phyloP scores from a whole-genome alignment of 495 filamentous ascomycete genomes.

The Alectoria sarmentosa region DNA sequence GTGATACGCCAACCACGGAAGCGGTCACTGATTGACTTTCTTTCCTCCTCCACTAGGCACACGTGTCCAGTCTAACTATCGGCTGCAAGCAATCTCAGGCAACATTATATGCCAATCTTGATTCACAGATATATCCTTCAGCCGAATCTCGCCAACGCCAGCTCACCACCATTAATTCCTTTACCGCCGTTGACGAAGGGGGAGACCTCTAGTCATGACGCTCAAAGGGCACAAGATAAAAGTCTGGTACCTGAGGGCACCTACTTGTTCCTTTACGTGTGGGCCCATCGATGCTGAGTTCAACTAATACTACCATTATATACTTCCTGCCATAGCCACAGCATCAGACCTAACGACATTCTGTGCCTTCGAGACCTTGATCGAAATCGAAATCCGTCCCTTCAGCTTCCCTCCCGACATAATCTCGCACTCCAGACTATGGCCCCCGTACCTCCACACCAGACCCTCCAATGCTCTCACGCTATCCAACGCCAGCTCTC shows the following conservation, averaged over 20 bases:
- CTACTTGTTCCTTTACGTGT: background rate
- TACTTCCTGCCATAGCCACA: background rate
- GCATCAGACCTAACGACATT: background rate
- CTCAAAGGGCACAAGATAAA: background rate
- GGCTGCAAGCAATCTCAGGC: background rate
- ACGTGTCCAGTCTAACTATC: background rate
- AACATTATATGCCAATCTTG: background rate
- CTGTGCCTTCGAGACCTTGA: background rate
- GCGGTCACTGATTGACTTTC: background rate
- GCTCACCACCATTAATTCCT: too few species aligned
- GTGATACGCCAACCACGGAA: constrained; percentile 5
- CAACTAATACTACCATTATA: background rate
- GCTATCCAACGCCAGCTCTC: background rate
- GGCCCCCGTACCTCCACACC: background rate
- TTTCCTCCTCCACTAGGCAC: background rate
- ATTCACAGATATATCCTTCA: background rate
- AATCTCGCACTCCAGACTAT: background rate
- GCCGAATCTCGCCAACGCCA: background rate
- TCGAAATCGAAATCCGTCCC: background rate
- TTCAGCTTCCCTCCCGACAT: background rate
- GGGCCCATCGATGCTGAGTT: background rate
- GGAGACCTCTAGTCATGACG: background rate
- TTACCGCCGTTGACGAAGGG: background rate
- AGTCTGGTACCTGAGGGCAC: background rate
- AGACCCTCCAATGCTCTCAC: background rate